Evolutionary conservation across 2,329 filamentous ascomycete genomes (phyloP).

Genomic region (Esteya vermicola): DNA sequence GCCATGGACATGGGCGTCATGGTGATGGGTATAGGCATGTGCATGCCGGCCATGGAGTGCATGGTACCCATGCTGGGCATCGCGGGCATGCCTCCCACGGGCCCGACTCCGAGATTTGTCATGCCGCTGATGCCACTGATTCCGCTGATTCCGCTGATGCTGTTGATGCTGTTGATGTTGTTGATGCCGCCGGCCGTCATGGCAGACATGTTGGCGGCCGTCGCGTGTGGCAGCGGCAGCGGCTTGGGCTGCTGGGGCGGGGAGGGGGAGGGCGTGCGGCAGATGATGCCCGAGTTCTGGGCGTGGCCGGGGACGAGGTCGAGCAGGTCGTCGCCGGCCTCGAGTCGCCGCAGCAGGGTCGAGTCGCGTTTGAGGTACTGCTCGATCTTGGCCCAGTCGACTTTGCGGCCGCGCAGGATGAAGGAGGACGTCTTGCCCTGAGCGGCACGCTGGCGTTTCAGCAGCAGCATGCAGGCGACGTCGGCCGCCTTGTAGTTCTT

Average conservation of each 20-base stretch:
- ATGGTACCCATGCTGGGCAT: background rate
- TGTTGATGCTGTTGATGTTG: background rate
- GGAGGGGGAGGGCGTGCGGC: conserved; percentile 12
- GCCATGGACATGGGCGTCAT: background rate
- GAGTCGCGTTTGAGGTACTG: conserved; percentile 16
- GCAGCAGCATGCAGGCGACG: conserved; percentile 13
- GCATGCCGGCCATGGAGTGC: background rate
- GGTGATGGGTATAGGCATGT: background rate
- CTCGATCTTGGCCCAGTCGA: conserved; percentile 15
- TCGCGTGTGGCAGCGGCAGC: background rate
- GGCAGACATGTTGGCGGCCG: background rate
- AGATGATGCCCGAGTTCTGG: conserved; percentile 11
- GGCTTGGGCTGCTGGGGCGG: background rate
- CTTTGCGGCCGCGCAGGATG: conserved; percentile 12
- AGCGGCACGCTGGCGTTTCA: conserved; percentile 13
- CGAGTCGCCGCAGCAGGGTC: conserved; percentile 9
- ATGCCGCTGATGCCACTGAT: no score
- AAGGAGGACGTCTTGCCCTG: conserved; percentile 14
- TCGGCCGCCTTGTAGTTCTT: conserved; percentile 18
- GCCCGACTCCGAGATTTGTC: no score
- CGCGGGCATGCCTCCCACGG: no score
- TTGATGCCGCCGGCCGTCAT: background rate
- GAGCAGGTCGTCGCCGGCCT: conserved; percentile 7
- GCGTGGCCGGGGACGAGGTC: conserved; percentile 8
- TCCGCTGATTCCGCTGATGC: no score